Evolutionary conservation across 345 rosid species (phyloP).

Genomic region (Raphanus raphanistrum): DNA sequence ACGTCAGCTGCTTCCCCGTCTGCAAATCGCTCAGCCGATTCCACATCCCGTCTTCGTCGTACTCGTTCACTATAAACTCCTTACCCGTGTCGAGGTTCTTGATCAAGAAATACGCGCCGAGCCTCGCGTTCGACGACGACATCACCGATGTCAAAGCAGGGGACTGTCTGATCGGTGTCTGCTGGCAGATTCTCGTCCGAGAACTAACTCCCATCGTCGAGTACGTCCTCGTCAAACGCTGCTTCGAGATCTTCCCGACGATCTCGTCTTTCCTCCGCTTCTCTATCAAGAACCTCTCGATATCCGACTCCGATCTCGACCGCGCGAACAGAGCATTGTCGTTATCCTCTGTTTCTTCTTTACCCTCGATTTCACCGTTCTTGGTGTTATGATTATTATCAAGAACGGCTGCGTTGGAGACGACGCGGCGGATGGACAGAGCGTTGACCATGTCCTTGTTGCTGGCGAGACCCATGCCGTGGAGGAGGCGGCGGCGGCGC

Average conservation of each 20-base stretch:
- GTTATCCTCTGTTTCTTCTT: slow-evolving; percentile 12
- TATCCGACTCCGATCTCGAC: slow-evolving; percentile 72
- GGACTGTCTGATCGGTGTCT: slow-evolving; percentile 43
- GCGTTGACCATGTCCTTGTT: slow-evolving; percentile 45
- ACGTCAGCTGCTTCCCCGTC: slow-evolving; percentile 86
- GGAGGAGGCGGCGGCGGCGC: slow-evolving; percentile 73
- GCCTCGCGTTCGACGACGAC: slow-evolving; percentile 41
- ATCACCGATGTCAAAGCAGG: slow-evolving; percentile 36
- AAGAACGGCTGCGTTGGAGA: neutral
- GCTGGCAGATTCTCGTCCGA: slow-evolving; percentile 40
- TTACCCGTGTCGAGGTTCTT: slow-evolving; percentile 89
- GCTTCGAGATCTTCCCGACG: slow-evolving; percentile 66
- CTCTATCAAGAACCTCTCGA: slow-evolving; percentile 50
- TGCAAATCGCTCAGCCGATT: slow-evolving; percentile 90
- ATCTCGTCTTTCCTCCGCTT: slow-evolving; percentile 61
- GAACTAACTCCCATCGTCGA: slow-evolving; percentile 52
- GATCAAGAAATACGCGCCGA: slow-evolving; percentile 75
- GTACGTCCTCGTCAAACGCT: slow-evolving; percentile 60
- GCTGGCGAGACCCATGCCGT: slow-evolving; percentile 74
- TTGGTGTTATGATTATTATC: neutral
- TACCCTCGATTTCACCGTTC: slow-evolving; percentile 37
- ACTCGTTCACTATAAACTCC: slow-evolving; percentile 85
- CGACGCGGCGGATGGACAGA: slow-evolving; percentile 38
- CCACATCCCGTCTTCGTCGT: slow-evolving; percentile 84
- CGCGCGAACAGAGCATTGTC: slow-evolving; percentile 43